A percentile compares a stretch with the other conserved stretches of the same genome.
Evolutionary conservation across 2,329 filamentous ascomycete species (phyloP).

Genomic region (Phialocephala subalpina): DNA sequence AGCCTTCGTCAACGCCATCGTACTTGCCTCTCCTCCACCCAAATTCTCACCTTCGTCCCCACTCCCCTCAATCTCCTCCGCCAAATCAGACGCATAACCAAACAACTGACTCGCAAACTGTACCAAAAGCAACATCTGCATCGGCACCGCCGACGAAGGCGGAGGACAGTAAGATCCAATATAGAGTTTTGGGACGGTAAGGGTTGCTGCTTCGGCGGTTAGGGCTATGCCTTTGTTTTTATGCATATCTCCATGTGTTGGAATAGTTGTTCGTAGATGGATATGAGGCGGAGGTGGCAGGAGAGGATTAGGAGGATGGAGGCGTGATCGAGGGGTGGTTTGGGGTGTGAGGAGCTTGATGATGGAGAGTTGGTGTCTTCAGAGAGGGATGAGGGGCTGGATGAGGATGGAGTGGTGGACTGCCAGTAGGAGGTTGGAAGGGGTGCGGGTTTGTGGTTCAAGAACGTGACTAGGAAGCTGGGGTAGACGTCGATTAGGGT

Average conservation of each 20-base stretch:
- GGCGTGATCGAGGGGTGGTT: conserved; percentile 29
- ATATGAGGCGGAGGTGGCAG: conserved; percentile 38
- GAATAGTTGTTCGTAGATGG: conserved; percentile 36
- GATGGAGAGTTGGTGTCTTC: not conserved
- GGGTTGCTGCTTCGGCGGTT: conserved; percentile 16
- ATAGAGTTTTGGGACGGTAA: conserved; percentile 21
- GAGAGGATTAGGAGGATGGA: conserved; percentile 37
- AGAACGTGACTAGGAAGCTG: conserved; percentile 28
- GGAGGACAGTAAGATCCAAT: conserved; percentile 35
- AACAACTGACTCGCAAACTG: conserved; percentile 30
- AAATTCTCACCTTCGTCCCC: not conserved
- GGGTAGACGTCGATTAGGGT: conserved; percentile 36
- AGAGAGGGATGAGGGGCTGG: not conserved
- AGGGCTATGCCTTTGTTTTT: conserved; percentile 19
- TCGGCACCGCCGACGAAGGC: conserved; percentile 24
- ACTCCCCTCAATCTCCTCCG: conserved; percentile 18
- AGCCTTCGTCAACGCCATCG: conserved; percentile 16
- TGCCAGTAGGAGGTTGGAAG: conserved; percentile 6
- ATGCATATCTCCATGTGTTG: conserved; percentile 34
- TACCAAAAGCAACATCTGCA: conserved; percentile 36
- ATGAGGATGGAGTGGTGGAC: not conserved
- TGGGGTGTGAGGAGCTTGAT: not conserved
- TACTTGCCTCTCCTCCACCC: not conserved
- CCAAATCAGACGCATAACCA: conserved; percentile 30
- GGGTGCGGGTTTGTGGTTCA: conserved; percentile 9